phyloP scores from a whole-genome alignment of 73 alveolate genomes.

The Tetrahymena borealis region DNA sequence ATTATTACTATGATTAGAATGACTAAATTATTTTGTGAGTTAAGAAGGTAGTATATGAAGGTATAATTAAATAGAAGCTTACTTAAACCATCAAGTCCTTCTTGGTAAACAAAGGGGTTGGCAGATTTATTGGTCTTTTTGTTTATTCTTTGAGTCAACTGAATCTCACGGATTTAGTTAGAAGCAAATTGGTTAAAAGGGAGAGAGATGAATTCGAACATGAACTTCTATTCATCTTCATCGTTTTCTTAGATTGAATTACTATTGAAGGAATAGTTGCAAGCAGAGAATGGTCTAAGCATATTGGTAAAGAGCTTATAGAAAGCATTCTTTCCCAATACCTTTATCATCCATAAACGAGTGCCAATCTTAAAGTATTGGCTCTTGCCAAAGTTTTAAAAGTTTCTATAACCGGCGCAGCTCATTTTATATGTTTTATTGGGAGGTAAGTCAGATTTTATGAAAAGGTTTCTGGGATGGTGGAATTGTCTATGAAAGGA shows the following conservation, averaged over 20 bases:
- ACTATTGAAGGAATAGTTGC: neutral
- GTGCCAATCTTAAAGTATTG: neutral
- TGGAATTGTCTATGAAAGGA: neutral
- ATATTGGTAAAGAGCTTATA: neutral
- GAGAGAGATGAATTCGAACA: neutral
- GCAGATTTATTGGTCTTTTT: neutral
- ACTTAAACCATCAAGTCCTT: neutral
- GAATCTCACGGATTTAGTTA: neutral
- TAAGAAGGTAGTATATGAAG: too few relatives aligned
- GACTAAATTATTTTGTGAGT: too few relatives aligned
- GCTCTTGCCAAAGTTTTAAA: neutral
- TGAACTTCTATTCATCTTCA: neutral
- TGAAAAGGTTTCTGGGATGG: neutral
- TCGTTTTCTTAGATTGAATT: neutral
- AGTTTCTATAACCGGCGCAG: neutral
- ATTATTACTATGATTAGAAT: too few relatives aligned
- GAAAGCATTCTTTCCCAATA: neutral
- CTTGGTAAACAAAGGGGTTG: neutral
- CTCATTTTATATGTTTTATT: neutral
- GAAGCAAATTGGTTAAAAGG: neutral
- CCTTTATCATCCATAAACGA: neutral
- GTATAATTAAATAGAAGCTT: neutral
- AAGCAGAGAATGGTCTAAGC: neutral
- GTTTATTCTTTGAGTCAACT: neutral
- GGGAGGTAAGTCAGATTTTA: neutral